Evolutionary conservation across 2,329 filamentous ascomycete species (phyloP), one percentile per base, ranked within the genome.

Genomic region (Epichloe sylvatica): DNA sequence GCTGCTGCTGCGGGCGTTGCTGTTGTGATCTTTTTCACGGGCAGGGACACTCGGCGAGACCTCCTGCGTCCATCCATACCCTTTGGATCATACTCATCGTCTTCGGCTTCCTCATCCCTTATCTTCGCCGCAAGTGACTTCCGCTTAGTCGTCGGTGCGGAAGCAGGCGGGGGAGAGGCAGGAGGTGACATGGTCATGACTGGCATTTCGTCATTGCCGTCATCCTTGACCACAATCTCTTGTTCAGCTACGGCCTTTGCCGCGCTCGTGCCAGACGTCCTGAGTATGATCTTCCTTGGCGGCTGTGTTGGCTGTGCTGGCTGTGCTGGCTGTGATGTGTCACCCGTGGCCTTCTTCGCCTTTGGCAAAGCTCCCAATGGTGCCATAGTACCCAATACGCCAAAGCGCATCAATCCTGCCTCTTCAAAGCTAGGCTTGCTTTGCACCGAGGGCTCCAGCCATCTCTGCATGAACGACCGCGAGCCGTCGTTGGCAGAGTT

Each of bases 381-480:
- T 48, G 81, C 82, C 89, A 94, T 94, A 59, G 83, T 83, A 65
- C 86, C 83, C 51, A 94, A 72, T 17, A 94, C 85, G 55, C 86
- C 86, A 64, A 81, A 79, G 45, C 83, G 75, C 59, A 83, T 72
- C 57, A 92, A 75, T 42, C 84, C 85, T 51, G 76, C 79, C 62
- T 94, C 87, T 70, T 86, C 80, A 62, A 83, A 94, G 62, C 84
- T 91, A 11, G 89, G 62, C 65, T 75, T 78, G 64, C 68, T 72
- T 65, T 78, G 75, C 38, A 79, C 67, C 7, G 74, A 68, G 11
- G 77, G 77, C 61, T 81, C 77, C 55, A 80, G 64, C 77, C 77
- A 81, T 52, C 68, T 68, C 54, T 74, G 68, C 73, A 80, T 72
- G 52, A 78, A 72, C 15, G 65, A 64, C 56, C 69, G 68, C 52